A percentile compares a stretch with the other conserved stretches of the same genome.
phyloP scores from a whole-genome alignment of 169 alveolate species.

The Eimeria brunetti region DNA sequence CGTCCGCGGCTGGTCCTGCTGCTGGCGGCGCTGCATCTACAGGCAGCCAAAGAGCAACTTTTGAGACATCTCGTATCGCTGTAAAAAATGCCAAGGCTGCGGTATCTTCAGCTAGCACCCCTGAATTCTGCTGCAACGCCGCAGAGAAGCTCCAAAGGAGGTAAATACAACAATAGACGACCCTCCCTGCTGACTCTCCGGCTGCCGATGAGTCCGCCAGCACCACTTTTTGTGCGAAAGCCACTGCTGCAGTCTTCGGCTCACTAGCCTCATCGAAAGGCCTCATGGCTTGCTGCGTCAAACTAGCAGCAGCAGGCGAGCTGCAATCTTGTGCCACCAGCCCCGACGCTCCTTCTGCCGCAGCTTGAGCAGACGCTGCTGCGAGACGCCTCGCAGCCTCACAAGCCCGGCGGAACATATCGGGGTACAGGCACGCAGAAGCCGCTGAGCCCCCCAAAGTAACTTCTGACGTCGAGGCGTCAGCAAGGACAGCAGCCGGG shows the following conservation, averaged over 20 bases:
- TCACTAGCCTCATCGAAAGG: not conserved
- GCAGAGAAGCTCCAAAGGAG: slow-evolving; percentile 33
- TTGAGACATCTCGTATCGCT: slow-evolving; percentile 12
- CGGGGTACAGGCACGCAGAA: not conserved
- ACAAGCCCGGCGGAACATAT: slow-evolving; percentile 39
- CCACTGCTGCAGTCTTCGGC: not conserved
- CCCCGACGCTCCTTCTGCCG: not conserved
- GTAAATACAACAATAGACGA: slow-evolving; percentile 6
- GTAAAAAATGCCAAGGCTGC: slow-evolving; percentile 19
- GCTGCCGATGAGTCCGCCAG: not conserved
- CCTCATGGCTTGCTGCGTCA: not conserved
- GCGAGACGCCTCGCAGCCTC: slow-evolving; percentile 18
- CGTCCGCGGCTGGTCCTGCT: slow-evolving; percentile 7
- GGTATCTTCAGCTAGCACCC: not conserved
- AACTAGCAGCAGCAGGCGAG: not conserved
- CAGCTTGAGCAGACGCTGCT: slow-evolving; percentile 19
- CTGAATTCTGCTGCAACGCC: slow-evolving; percentile 38
- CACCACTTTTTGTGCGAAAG: not conserved
- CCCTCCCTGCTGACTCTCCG: not conserved
- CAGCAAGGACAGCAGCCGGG: slow-evolving; percentile 26
- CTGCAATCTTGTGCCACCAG: not conserved
- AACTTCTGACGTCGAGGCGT: not conserved
- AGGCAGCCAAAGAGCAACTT: slow-evolving; percentile 31
- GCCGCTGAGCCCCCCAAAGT: not conserved
- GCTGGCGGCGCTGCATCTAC: slow-evolving; percentile 1